phyloP scores from a whole-genome alignment of 2,329 filamentous ascomycete genomes.

The Colletotrichum plurivorum region DNA sequence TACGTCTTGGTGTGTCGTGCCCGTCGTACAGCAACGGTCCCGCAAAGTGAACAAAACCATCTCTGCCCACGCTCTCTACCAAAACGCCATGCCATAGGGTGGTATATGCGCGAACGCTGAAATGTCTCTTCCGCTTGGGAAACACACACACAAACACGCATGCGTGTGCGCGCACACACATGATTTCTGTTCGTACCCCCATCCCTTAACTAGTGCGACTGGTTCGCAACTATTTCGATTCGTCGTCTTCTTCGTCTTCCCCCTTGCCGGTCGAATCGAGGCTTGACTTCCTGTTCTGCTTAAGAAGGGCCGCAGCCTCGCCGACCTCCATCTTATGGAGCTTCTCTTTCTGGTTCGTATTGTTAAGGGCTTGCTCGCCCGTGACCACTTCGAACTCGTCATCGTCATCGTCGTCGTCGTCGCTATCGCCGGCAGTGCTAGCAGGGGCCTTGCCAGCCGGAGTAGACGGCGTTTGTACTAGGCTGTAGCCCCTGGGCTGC shows the following conservation, averaged over 20 bases:
- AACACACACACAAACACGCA: not conserved
- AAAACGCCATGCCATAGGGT: conserved; percentile 18
- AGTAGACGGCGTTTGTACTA: conserved; percentile 22
- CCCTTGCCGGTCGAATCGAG: conserved; percentile 45
- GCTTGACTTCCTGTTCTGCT: conserved; percentile 45
- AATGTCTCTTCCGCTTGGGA: not conserved
- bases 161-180: not conserved
- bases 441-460: conserved; percentile 19
- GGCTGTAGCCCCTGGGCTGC: conserved; percentile 34
- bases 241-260: conserved; percentile 56
- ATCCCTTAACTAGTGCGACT: conserved; percentile 33
- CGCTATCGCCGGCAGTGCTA: conserved; percentile 54
- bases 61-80: conserved; percentile 23
- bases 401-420: conserved; percentile 60
- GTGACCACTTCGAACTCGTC: conserved; percentile 59
- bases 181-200: conserved; percentile 42
- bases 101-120: not conserved
- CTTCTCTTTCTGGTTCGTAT: conserved; percentile 65
- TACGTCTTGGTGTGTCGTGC: not conserved
- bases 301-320: conserved; percentile 67
- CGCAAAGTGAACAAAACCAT: conserved; percentile 1
- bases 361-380: conserved; percentile 56
- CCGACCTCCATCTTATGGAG: conserved; percentile 73
- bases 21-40: not conserved
- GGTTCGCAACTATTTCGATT: conserved; percentile 38